Base-by-base conservation (phyloP, 1,139 yeast genomes). In the Geotrichum aggregatum region DNA sequence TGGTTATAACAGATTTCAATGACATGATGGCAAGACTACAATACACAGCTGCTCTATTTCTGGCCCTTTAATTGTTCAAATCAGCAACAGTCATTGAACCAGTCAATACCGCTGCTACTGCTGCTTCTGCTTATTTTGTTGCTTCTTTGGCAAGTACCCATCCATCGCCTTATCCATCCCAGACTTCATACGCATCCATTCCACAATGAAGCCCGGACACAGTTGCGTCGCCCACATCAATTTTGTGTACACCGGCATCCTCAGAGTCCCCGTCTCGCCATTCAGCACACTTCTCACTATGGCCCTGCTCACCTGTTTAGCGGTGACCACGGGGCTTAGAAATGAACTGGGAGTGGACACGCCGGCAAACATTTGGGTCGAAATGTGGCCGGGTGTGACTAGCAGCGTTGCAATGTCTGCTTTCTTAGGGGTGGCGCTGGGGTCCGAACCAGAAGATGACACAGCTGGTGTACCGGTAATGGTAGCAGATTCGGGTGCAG, bases 301-400 rank as follows among this genome's bases (percentile, higher is more conserved):
- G 38, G 69, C 71, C 3, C 63, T 62, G 0, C 96, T 94, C 6
- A 88, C 83, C 52, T 72, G 73, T 10, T 61, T 63, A 0, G 92
- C 84, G 24, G 82, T 82, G 40, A 88, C 69, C 57, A 84, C 84
- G 0, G 96, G 96, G 0, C 96, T 96, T 16, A 87, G 66, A 8
- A 85, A 63, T 1, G 74, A 68, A 19, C 83, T 80, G 0, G 96
- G 95, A 0, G 95, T 83, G 26, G 67, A 60, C 2, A 88, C 86
- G 0, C 83, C 81, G 22, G 70, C 71, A 64, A 89, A 89, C 87
- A 89, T 76, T 8, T 43, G 43, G 0, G 95, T 86, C 52, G 74
- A 76, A 56, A 89, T 66, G 63, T 89, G 96, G 0, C 96, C 96
- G 0, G 96, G 92, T 59, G 94, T 83, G 0, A 89, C 75, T 36